Evolutionary conservation across 108 stramenopile species (phyloP).

Genomic region (Aureococcus anophagefferens): DNA sequence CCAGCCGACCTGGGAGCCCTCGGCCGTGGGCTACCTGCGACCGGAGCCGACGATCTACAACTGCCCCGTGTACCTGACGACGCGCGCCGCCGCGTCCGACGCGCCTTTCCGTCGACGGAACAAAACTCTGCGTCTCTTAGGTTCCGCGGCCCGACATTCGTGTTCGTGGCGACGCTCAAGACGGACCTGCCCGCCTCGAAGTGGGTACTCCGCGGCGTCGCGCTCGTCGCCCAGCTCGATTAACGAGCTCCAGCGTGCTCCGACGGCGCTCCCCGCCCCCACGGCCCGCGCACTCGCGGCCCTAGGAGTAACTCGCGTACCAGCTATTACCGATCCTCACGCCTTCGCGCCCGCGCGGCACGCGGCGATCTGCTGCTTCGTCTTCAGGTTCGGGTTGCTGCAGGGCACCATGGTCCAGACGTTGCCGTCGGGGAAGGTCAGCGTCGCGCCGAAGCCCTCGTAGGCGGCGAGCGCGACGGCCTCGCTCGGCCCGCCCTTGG

Average conservation of each 20-base stretch:
- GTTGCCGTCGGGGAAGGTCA: background rate
- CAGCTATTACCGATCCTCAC: too few relatives aligned
- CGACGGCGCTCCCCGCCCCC: too few relatives aligned
- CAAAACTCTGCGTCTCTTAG: too few relatives aligned
- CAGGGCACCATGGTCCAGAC: background rate
- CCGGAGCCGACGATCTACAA: slow-evolving; percentile 41
- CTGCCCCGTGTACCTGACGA: slow-evolving; percentile 49
- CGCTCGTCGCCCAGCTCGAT: slow-evolving; percentile 41
- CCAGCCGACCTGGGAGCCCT: slow-evolving; percentile 47
- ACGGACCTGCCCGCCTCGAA: slow-evolving; percentile 38
- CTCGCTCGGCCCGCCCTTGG: background rate
- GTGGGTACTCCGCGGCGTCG: slow-evolving; percentile 52
- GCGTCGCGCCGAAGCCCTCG: background rate
- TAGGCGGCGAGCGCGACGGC: background rate
- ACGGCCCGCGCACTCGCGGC: too few relatives aligned
- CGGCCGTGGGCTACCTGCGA: slow-evolving; percentile 50
- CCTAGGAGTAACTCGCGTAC: too few relatives aligned
- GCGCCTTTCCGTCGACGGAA: too few relatives aligned
- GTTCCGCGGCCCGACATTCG: slow-evolving; percentile 46
- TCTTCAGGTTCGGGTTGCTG: background rate
- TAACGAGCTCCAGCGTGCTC: too few relatives aligned
- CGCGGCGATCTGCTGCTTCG: background rate
- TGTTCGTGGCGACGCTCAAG: slow-evolving; percentile 51
- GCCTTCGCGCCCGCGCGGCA: too few relatives aligned
- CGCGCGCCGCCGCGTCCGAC: too few relatives aligned